phyloP scores from a whole-genome alignment of 164 flowering plant species.

The Aristolochia contorta region DNA sequence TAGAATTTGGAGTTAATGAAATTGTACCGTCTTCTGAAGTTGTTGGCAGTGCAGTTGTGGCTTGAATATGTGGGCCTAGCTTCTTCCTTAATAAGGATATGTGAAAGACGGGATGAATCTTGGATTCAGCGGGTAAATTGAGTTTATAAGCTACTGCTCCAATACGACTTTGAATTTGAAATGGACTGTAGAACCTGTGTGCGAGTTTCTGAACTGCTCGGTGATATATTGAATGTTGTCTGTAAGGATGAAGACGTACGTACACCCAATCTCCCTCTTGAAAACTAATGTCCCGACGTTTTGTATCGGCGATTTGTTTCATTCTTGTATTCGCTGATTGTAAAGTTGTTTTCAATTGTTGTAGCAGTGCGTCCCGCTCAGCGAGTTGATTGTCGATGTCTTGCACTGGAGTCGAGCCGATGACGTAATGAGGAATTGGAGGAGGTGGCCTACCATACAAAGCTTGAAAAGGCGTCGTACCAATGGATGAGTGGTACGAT shows the following conservation, averaged over 20 bases:
- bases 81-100: slow-evolving; percentile 5
- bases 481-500: not conserved
- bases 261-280: slow-evolving; percentile 1
- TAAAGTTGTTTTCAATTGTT: not conserved
- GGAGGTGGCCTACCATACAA: slow-evolving; percentile 3
- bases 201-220: not conserved
- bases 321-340: no score
- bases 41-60: no score
- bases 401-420: not conserved
- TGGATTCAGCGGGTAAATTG: not conserved
- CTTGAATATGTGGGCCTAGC: no score
- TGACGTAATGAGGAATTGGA: not conserved
- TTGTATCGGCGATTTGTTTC: no score
- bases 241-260: slow-evolving; percentile 1
- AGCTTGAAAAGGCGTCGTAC: no score
- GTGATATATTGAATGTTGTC: not conserved
- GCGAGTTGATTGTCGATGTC: not conserved
- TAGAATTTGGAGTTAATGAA: no score
- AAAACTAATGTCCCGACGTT: not conserved
- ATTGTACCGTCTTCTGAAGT: no score
- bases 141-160: slow-evolving; percentile 1
- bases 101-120: slow-evolving; percentile 6
- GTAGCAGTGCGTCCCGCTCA: not conserved
- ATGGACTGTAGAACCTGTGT: slow-evolving; percentile 2
- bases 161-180: not conserved